These are phyloP conservation scores for Ceratocystis papillata DNA, from an alignment of 2,329 filamentous ascomycete species.

Conservation along the genomic window DNA sequence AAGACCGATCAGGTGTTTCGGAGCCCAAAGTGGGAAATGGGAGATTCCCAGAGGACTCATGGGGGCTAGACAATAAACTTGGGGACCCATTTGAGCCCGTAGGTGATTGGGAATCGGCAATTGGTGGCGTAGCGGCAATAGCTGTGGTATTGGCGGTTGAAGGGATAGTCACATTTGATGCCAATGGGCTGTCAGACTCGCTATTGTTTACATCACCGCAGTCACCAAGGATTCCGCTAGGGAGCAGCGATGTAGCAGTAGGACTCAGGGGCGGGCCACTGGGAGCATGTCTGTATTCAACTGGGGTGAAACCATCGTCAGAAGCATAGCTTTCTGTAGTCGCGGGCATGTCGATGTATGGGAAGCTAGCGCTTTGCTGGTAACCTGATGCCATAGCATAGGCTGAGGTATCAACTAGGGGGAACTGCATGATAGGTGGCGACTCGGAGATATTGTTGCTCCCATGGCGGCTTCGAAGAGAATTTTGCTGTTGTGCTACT, in stretches of 20 bases:
- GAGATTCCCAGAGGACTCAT: conserved; percentile 48
- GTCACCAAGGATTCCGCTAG: conserved; percentile 56
- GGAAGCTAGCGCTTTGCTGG: conserved; percentile 41
- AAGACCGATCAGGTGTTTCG: conserved; percentile 23
- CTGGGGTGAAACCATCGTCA: conserved; percentile 44
- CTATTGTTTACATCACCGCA: conserved; percentile 36
- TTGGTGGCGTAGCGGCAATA: conserved; percentile 27
- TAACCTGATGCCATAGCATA: conserved; percentile 44
- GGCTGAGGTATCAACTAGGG: conserved; percentile 33
- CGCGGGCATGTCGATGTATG: conserved; percentile 41
- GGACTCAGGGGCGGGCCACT: conserved; percentile 64
- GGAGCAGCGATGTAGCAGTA: conserved; percentile 61
- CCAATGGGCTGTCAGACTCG: conserved; percentile 40
- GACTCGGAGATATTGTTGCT: conserved; percentile 31
- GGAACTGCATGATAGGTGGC: conserved; percentile 33
- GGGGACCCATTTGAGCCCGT: conserved; percentile 47
- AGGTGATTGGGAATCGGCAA: conserved; percentile 45
- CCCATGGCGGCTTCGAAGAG: conserved; percentile 40
- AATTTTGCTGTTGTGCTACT: conserved; percentile 32
- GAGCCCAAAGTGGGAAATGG: conserved; percentile 36
- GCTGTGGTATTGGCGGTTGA: conserved; percentile 26
- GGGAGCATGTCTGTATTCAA: conserved; percentile 50
- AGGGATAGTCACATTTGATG: conserved; percentile 31
- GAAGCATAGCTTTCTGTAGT: conserved; percentile 23
- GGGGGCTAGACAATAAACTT: conserved; percentile 51